Conservation (phyloP, 192 early-diverging fungal species). For the Rhizophagus clarus region DNA sequence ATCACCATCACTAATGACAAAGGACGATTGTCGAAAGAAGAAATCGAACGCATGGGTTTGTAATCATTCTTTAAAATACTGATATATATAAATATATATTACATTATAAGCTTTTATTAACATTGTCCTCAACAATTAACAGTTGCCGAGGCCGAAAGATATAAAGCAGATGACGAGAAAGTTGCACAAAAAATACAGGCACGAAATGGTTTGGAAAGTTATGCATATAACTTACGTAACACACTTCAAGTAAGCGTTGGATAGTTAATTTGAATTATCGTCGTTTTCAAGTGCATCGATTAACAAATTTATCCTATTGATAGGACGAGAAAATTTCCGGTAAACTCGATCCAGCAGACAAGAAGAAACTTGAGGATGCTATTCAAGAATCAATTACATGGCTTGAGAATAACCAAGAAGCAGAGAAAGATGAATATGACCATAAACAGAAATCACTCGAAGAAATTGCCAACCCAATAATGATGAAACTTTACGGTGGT, state of each 20-base stretch:
- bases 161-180: constrained; percentile 92
- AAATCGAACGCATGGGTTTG: constrained; percentile 91
- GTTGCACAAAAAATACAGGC: constrained; percentile 83
- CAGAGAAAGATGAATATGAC: constrained; percentile 95
- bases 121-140: background rate
- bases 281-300: constrained; percentile 33
- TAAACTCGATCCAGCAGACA: constrained; percentile 84
- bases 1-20: constrained; percentile 99
- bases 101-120: background rate
- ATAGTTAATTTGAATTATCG: constrained; percentile 49
- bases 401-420: constrained; percentile 90
- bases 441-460: constrained; percentile 92
- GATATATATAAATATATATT: background rate
- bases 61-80: background rate
- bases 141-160: constrained; percentile 90
- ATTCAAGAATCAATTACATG: constrained; percentile 90
- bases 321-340: constrained; percentile 82
- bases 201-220: constrained; percentile 89
- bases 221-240: constrained; percentile 79
- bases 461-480: constrained; percentile 95
- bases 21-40: constrained; percentile 94
- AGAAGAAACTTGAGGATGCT: constrained; percentile 81
- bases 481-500: constrained; percentile 90
- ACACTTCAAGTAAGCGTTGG: constrained; percentile 61
- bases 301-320: constrained; percentile 75